These are phyloP conservation scores for Boletellus emodensis DNA, from an alignment of 768 basidiomycete genomes.

Conservation along the genomic window DNA sequence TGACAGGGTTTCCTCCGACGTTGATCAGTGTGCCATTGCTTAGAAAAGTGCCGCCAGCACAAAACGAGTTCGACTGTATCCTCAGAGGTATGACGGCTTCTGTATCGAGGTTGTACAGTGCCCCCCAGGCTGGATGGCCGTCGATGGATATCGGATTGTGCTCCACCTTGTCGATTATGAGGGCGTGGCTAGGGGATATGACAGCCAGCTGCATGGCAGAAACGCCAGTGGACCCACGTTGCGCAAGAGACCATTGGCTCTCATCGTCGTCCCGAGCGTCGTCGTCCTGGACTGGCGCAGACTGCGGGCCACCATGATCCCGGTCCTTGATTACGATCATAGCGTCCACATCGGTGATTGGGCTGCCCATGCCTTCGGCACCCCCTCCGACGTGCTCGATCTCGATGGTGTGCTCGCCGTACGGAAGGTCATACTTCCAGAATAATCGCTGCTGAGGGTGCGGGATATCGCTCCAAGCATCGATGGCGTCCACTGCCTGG, in stretches of 20 bases:
- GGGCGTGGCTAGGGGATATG: slow-evolving; percentile 63
- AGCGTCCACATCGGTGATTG: slow-evolving; percentile 56
- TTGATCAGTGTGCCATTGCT: slow-evolving; percentile 74
- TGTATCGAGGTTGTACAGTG: slow-evolving; percentile 65
- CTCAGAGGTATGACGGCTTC: slow-evolving; percentile 57
- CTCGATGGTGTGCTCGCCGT: slow-evolving; percentile 56
- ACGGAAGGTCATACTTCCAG: slow-evolving; percentile 51
- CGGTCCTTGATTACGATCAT: slow-evolving; percentile 57
- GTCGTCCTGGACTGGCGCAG: not conserved
- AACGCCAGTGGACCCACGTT: slow-evolving; percentile 71
- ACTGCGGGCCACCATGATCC: not conserved
- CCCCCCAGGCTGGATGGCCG: slow-evolving; percentile 80
- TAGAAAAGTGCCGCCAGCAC: slow-evolving; percentile 77
- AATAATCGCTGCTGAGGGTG: slow-evolving; percentile 61
- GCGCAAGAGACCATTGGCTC: slow-evolving; percentile 51
- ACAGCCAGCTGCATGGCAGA: slow-evolving; percentile 74
- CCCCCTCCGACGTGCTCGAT: slow-evolving; percentile 53
- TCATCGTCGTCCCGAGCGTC: not conserved
- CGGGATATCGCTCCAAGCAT: slow-evolving; percentile 38
- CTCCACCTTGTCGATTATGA: slow-evolving; percentile 82
- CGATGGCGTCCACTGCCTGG: slow-evolving; percentile 39
- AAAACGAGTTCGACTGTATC: slow-evolving; percentile 80
- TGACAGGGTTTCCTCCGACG: slow-evolving; percentile 80
- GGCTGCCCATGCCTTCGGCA: slow-evolving; percentile 31
- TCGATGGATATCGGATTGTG: slow-evolving; percentile 73